A percentile compares a stretch with the other conserved stretches of the same genome.
Conservation (phyloP, 805 yeast species). For the Suhomyces faveliae region DNA sequence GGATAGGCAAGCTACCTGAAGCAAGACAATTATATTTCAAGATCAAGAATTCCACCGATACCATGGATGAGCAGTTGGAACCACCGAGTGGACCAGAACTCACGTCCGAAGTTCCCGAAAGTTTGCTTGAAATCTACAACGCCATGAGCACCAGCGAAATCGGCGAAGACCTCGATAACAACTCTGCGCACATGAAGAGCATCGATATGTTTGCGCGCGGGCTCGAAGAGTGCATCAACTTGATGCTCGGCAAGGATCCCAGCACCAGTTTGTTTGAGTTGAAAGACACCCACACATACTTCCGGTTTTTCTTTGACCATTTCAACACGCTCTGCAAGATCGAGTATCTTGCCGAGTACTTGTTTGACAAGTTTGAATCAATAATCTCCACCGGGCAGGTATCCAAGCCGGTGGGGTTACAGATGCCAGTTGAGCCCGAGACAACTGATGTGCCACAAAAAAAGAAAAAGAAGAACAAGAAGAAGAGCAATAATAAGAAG, state of each 20-base stretch:
- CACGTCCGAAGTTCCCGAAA: not conserved
- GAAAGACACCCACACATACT: constrained; percentile 17
- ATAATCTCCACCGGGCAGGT: constrained; percentile 5
- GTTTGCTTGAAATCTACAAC: not conserved
- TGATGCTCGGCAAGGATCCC: not conserved
- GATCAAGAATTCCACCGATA: constrained; percentile 19
- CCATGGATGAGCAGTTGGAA: not conserved
- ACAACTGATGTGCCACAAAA: constrained; percentile 30
- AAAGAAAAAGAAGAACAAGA: constrained; percentile 13
- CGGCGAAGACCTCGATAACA: constrained; percentile 15
- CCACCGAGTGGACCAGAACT: not conserved
- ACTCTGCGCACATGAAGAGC: constrained; percentile 12
- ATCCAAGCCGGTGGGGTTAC: not conserved
- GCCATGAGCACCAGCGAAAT: constrained; percentile 14
- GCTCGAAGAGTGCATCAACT: constrained; percentile 10
- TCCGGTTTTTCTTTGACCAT: constrained; percentile 23
- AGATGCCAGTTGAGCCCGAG: constrained; percentile 21
- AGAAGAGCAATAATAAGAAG: constrained; percentile 31
- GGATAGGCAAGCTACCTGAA: constrained; percentile 63
- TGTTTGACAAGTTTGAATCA: constrained; percentile 26
- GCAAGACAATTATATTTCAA: constrained; percentile 58
- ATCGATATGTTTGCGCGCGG: constrained; percentile 12
- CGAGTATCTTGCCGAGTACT: constrained; percentile 26
- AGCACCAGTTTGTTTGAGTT: constrained; percentile 7
- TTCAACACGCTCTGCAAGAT: constrained; percentile 34